Evolutionary conservation across 225 moss, liverwort and hornwort species (phyloP).

Genomic region (Marchantia paleacea): DNA sequence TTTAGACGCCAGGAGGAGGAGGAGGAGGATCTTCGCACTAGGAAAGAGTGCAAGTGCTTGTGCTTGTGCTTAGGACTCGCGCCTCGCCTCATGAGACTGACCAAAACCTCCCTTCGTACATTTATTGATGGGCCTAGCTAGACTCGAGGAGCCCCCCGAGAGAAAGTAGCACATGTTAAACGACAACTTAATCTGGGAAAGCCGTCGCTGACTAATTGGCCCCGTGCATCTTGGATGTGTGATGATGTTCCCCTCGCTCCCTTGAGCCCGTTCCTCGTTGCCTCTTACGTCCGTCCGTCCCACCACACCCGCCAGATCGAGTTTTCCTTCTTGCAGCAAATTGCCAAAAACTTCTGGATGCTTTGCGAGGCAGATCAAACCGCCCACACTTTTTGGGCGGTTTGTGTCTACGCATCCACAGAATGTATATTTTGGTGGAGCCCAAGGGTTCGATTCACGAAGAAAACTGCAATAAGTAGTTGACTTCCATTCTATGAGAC

Average conservation of each 20-base stretch:
- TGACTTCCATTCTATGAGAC: background rate
- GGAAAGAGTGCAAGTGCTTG: background rate
- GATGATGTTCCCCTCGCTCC: too few relatives aligned
- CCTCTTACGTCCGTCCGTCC: background rate
- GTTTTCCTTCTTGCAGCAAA: background rate
- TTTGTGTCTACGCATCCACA: background rate
- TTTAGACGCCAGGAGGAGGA: background rate
- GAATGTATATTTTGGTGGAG: background rate
- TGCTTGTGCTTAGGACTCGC: background rate
- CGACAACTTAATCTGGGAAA: background rate
- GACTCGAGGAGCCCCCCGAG: background rate
- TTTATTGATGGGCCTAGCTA: too few relatives aligned
- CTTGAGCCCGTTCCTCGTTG: too few relatives aligned
- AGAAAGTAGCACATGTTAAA: slow-evolving; percentile 1
- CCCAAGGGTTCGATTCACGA: background rate
- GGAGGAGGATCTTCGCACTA: background rate
- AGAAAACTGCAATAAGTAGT: background rate
- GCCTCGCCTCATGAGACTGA: background rate
- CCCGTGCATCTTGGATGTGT: background rate
- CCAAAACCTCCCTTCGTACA: background rate
- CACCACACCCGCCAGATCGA: background rate
- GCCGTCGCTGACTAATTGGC: background rate
- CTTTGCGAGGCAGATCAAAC: background rate
- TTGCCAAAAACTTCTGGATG: background rate
- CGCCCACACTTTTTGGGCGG: slow-evolving; percentile 4